Evolutionary conservation across 306 rosid genomes (phyloP), one percentile per base, ranked within the genome.

Genomic region (Cucumis cinereus): DNA sequence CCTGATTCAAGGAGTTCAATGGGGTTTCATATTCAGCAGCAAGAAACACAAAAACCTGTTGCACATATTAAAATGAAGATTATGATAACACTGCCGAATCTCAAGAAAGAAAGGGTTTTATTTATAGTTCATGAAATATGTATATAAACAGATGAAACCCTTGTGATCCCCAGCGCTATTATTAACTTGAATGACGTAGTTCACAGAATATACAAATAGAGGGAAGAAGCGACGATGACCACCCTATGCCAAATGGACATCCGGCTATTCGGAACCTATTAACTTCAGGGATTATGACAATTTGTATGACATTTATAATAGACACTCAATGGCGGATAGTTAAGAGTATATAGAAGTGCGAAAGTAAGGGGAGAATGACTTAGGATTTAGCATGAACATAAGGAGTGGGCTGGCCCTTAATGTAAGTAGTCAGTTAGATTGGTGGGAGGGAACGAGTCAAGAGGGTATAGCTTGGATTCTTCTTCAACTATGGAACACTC

Each of bases 21-120:
- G 88, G 82, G 81, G 93, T 91, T 83, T 79, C 90, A 76, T 93
- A 93, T 80, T 93, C 97, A 60, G 97, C 93, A 62, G 98, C 97
- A 63, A 91, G 22, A 84, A 89, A 93, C 61, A 87, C 98, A 50
- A 89, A 93, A 59, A 93, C 96, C 97, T 91, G 87, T 78, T 8
- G 28, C 38, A 59, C 71, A 84, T 23, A 59, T 24, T 67, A 36
- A 45, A 81, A 81, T 47, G 64, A 68, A 45, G 43, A 45, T 16
- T 33, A 73, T 20, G 5, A 40, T 23, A 6, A 68, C 30, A 43
- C 36, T 11, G 19, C 7, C 20, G 23, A 40, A 68, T 43, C 36
- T 68, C 36, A 68, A 40, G 30, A 40, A 66, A 20, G n/a, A 20
- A 68, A 6, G n/a, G 33, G 7, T 43, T 14, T 1, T 28, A 28